Evolutionary conservation across 805 yeast genomes (phyloP), one percentile per base, ranked within the genome.

Genomic region (Nakazawaea pomicola): DNA sequence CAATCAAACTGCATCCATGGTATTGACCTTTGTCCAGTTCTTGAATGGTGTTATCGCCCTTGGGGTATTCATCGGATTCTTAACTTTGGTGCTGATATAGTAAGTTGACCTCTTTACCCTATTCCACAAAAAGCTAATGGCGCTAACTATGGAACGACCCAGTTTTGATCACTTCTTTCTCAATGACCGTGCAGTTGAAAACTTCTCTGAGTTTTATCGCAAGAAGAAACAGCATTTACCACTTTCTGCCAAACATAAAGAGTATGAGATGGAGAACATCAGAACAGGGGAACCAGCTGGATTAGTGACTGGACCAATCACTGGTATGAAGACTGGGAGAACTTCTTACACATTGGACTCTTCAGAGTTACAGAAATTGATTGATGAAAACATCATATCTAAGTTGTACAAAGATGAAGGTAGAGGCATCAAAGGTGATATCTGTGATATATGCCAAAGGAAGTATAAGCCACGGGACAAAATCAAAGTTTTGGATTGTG

Each of bases 141-240:
- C 25, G 25, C 27, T 33, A 20, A 20, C 27, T 14, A 24, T n/a
- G n/a, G 5, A 16, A 10, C 11, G 6, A 28, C n/a, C 7, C n/a
- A 40, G 43, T 28, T 29, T 40, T 33, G 43, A 40, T 30, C 38
- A 40, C 23, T 40, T 27, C 14, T 19, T 33, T 14, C 31, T 39
- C 15, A n/a, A 15, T 16, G 43, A 40, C 23, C 6, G 30, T 4
- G 37, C 23, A 11, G 10, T 40, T 16, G 39, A 40, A 14, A 15
- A 6, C 4, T 17, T 40, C n/a, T 28, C 18, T 12, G 18, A 29
- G 6, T 19, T 34, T 7, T 5, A 29, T 6, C 6, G 21, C 9
- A 30, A 30, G 28, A 28, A 18, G 17, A 28, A 16, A 14, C 18
- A 25, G 14, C 24, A 9, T 2, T 34, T 34, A 15, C 29, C 29